Conservation (phyloP, 164 flowering plant species). For the Umbellularia californica region DNA sequence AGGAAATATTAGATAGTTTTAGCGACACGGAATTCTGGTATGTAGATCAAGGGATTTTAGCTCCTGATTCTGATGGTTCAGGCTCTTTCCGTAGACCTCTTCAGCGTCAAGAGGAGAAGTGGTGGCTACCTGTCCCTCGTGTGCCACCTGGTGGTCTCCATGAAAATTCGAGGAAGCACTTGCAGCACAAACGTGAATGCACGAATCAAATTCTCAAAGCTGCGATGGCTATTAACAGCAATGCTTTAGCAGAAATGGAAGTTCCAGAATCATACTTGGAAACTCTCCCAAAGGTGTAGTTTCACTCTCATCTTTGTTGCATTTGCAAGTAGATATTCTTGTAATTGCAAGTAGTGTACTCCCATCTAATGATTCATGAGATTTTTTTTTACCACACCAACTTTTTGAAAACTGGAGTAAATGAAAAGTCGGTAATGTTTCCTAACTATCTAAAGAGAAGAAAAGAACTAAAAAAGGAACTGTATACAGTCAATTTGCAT, state of each 20-base stretch:
- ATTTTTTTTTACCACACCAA: too few species aligned
- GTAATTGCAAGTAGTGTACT: too few species aligned
- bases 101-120: conserved; percentile 89
- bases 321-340: background rate
- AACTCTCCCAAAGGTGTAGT: conserved; percentile 80
- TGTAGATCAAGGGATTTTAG: conserved; percentile 80
- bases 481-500: too few species aligned
- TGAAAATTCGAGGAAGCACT: conserved; percentile 60
- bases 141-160: conserved; percentile 69
- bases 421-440: too few species aligned
- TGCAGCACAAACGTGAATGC: conserved; percentile 80
- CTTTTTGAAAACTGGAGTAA: too few species aligned
- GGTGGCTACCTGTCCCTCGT: conserved; percentile 99
- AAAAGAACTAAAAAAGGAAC: too few species aligned
- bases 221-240: conserved; percentile 80
- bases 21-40: conserved; percentile 84
- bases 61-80: conserved; percentile 63
- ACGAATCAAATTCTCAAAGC: conserved; percentile 90
- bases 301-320: background rate
- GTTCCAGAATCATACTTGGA: conserved; percentile 86
- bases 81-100: conserved; percentile 54
- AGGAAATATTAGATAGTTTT: conserved; percentile 91
- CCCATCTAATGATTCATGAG: too few species aligned
- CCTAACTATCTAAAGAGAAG: too few species aligned
- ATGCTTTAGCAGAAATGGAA: conserved; percentile 82